phyloP scores from a whole-genome alignment of 2,329 filamentous ascomycete species.

The Verticillium klebahnii region DNA sequence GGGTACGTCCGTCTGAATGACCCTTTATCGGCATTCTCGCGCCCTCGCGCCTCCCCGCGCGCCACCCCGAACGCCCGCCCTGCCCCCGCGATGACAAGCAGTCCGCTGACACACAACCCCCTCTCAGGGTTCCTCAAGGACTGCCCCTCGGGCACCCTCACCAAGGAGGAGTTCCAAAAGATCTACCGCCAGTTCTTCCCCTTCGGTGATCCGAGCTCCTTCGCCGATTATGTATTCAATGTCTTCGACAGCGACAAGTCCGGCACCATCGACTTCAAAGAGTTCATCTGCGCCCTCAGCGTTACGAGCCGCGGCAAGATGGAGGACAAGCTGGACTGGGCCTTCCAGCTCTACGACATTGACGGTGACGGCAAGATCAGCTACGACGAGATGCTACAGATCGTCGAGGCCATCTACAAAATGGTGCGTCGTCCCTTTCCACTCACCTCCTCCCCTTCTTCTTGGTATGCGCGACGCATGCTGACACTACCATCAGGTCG shows the following conservation, averaged over 20 bases:
- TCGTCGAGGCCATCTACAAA: slow-evolving; percentile 99
- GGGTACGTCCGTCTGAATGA: slow-evolving; percentile 51
- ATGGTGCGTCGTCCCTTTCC: slow-evolving; percentile 60
- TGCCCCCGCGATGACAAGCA: not conserved
- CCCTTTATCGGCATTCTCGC: not conserved
- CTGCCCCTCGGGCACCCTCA: slow-evolving; percentile 93
- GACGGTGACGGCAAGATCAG: slow-evolving; percentile 98
- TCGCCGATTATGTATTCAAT: slow-evolving; percentile 98
- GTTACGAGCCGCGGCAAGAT: slow-evolving; percentile 97
- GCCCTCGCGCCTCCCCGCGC: slow-evolving; percentile 1
- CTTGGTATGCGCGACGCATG: not conserved
- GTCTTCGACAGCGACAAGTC: slow-evolving; percentile 98
- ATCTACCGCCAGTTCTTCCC: slow-evolving; percentile 99
- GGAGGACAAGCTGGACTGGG: slow-evolving; percentile 99
- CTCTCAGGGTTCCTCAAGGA: slow-evolving; percentile 88
- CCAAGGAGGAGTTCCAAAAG: slow-evolving; percentile 98
- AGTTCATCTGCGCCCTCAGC: slow-evolving; percentile 97
- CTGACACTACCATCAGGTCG: slow-evolving; percentile 57
- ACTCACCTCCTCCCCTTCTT: not conserved
- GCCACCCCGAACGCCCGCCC: not conserved
- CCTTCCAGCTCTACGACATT: slow-evolving; percentile 98
- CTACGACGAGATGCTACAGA: slow-evolving; percentile 98
- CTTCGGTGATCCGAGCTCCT: slow-evolving; percentile 93
- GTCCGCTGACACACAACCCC: not conserved
- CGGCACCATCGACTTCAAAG: slow-evolving; percentile 97